phyloP scores from a whole-genome alignment of 148 eudicot species.

The Hydrangea macrophylla region DNA sequence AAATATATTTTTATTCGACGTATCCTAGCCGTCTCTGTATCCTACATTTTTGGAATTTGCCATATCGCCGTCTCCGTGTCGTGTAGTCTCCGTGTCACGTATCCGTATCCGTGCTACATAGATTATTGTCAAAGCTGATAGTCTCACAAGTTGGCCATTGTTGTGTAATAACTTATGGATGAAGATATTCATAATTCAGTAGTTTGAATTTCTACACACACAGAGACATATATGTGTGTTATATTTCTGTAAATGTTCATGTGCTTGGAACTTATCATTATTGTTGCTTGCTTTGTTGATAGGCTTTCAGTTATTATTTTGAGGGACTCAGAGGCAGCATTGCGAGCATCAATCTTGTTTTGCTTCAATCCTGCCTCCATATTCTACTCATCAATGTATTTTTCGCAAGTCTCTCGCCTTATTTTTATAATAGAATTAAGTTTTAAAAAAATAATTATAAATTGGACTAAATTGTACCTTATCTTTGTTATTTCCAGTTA shows the following conservation, averaged over 20 bases:
- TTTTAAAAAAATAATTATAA: not conserved
- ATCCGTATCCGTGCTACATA: no score
- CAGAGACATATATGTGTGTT: no score
- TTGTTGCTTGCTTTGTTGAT: constrained; percentile 13
- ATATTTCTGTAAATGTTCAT: not conserved
- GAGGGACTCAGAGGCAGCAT: constrained; percentile 61
- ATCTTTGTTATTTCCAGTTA: constrained; percentile 51
- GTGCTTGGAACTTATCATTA: not conserved
- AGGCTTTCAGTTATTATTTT: constrained; percentile 75
- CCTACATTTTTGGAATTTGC: no score
- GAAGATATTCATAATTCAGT: no score
- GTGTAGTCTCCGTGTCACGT: no score
- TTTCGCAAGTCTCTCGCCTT: not conserved
- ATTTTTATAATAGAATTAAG: no score
- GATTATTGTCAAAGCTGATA: no score
- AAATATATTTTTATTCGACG: no score
- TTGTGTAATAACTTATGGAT: not conserved
- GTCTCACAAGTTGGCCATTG: no score
- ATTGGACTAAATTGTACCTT: not conserved
- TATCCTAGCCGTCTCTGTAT: no score
- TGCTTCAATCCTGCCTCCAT: constrained; percentile 97
- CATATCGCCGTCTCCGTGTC: no score
- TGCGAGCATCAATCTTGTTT: constrained; percentile 76
- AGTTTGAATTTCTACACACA: no score
- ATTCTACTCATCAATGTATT: constrained; percentile 92